These are phyloP conservation scores for Lentinula sp. DNA, from an alignment of 768 basidiomycete genomes.

Conservation along the genomic window DNA sequence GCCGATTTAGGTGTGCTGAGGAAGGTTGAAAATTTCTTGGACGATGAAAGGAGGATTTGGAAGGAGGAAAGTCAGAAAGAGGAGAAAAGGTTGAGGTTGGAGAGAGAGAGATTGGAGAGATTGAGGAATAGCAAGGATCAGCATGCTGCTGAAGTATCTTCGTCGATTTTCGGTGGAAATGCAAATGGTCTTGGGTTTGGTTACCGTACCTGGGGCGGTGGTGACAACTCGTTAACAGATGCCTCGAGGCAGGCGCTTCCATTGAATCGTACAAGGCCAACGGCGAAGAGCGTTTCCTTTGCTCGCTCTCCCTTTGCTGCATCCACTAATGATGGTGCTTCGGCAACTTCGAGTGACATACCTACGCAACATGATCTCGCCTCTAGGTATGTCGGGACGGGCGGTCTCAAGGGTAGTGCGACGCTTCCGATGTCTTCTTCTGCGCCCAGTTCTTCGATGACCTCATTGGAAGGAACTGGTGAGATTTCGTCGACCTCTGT, in stretches of 20 bases:
- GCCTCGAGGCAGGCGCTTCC: background rate
- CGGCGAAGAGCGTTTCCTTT: conserved; percentile 11
- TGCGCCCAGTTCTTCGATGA: background rate
- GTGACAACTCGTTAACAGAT: background rate
- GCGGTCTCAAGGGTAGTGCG: background rate
- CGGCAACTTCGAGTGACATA: background rate
- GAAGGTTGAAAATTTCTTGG: conserved; percentile 52
- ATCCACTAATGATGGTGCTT: background rate
- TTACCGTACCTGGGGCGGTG: conserved; percentile 1
- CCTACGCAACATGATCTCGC: conserved; percentile 1
- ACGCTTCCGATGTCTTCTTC: conserved; percentile 7
- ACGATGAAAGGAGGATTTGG: conserved; percentile 38
- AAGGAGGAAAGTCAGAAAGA: conserved; percentile 28
- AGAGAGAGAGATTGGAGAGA: conserved; percentile 18
- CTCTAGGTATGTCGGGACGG: background rate
- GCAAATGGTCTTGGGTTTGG: conserved; percentile 5
- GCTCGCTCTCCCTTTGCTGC: background rate
- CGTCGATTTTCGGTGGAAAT: background rate
- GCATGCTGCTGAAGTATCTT: conserved; percentile 10
- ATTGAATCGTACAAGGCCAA: background rate
- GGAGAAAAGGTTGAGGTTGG: conserved; percentile 15
- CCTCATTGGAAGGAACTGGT: background rate
- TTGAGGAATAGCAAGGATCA: conserved; percentile 15
- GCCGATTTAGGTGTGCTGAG: conserved; percentile 69
- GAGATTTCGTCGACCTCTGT: background rate